phyloP scores from a whole-genome alignment of 2,329 filamentous ascomycete species.

The Didymella pinodella region DNA sequence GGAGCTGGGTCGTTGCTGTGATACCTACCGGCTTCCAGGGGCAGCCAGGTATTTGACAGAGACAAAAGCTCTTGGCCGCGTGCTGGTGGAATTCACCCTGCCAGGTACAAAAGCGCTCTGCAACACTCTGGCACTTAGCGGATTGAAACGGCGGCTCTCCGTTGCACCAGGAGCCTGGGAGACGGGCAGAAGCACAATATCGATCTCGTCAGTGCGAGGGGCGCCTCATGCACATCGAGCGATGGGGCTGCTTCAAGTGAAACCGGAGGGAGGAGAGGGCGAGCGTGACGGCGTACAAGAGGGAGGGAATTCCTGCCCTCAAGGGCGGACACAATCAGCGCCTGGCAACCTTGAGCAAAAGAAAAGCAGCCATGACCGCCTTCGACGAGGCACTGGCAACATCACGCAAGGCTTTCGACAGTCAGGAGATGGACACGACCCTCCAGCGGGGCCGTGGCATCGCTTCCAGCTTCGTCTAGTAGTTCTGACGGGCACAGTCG shows the following conservation, averaged over 20 bases:
- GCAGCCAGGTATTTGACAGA: constrained; percentile 51
- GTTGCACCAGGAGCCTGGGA: constrained; percentile 49
- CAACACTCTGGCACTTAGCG: constrained; percentile 48
- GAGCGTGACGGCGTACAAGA: constrained; percentile 50
- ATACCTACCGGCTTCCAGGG: constrained; percentile 48
- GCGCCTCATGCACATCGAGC: constrained; percentile 51
- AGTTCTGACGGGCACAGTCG: constrained; percentile 25
- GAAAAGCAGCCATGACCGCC: constrained; percentile 41
- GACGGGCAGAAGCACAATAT: constrained; percentile 39
- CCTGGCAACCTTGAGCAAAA: constrained; percentile 45
- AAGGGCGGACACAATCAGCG: constrained; percentile 42
- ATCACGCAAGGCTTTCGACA: constrained; percentile 30
- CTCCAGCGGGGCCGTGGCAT: constrained; percentile 24
- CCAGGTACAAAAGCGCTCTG: constrained; percentile 52
- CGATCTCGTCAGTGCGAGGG: constrained; percentile 48
- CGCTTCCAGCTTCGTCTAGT: constrained; percentile 27
- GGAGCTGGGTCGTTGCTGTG: constrained; percentile 50
- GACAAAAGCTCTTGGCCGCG: constrained; percentile 46
- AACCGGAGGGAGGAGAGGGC: constrained; percentile 45
- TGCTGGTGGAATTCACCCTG: constrained; percentile 42
- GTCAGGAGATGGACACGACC: constrained; percentile 25
- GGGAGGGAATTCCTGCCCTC: constrained; percentile 39
- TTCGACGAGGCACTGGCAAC: constrained; percentile 31
- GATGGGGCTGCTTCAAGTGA: constrained; percentile 48
- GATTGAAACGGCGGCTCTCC: constrained; percentile 48